A percentile compares a stretch with the other conserved stretches of the same genome.
phyloP scores from a whole-genome alignment of 768 basidiomycete species.

The Kwoniella sp. region DNA sequence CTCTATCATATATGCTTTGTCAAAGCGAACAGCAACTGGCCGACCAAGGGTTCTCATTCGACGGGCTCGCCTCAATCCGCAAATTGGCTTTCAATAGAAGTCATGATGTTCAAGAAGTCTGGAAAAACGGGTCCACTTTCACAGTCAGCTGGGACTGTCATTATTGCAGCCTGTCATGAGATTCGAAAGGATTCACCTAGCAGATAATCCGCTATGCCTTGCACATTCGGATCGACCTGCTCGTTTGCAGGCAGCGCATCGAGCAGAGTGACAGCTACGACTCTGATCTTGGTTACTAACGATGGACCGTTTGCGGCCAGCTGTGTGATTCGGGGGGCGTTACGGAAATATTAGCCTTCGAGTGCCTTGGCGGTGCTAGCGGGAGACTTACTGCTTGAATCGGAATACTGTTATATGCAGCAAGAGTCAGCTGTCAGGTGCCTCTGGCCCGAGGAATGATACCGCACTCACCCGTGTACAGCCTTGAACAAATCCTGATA shows the following conservation, averaged over 20 bases:
- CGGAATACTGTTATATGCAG: constrained; percentile 28
- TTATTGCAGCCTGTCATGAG: too few relatives aligned
- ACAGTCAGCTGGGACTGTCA: not conserved
- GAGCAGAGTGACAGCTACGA: constrained; percentile 39
- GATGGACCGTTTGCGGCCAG: constrained; percentile 43
- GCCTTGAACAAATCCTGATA: constrained; percentile 42
- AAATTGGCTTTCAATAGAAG: constrained; percentile 39
- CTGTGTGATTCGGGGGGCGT: not conserved
- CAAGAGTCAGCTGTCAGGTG: not conserved
- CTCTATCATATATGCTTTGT: too few relatives aligned
- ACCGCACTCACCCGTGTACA: constrained; percentile 26
- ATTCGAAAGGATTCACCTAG: constrained; percentile 20
- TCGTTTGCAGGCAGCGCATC: constrained; percentile 36
- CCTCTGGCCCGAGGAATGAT: too few relatives aligned
- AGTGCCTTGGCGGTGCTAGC: not conserved
- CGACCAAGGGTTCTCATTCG: too few relatives aligned
- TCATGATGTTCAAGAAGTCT: constrained; percentile 45
- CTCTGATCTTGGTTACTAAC: constrained; percentile 36
- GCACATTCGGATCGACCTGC: constrained; percentile 30
- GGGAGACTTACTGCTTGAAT: constrained; percentile 32
- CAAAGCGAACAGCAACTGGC: too few relatives aligned
- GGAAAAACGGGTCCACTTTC: not conserved
- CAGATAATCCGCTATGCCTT: constrained; percentile 39
- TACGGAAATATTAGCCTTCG: not conserved
- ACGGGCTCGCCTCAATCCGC: constrained; percentile 27